Evolutionary conservation across 2,329 filamentous ascomycete genomes (phyloP), one percentile per base, ranked within the genome.

Genomic region (Sclerotinia trifoliorum): DNA sequence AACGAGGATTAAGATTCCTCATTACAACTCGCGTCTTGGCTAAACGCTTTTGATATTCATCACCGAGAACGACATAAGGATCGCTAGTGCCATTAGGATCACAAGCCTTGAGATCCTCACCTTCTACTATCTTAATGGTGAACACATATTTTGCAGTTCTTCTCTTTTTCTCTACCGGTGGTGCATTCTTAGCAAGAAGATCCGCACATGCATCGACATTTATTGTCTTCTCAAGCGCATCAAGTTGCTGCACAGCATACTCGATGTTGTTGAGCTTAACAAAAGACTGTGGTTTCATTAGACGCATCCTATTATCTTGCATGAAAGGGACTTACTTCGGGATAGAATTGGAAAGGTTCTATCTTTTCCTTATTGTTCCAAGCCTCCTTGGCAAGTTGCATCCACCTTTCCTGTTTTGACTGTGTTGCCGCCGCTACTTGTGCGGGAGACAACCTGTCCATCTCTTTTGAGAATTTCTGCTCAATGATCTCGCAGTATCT

Each of bases 181-280:
- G 89, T 11, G 92, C 92, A 35, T 92, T 84, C 74, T 86, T 88
- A 58, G 89, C 88, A 63, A 99, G 86, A 21, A 96, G 87, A 64
- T 91, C 89, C 3, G 94, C 94, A 76, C 93, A 97, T 15, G 86
- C 90, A 77, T 99, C 95, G 17, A 96, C 93, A 74, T 97, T 94
- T 83, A 98, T 92, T 69, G 90, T 88, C 76, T 87, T 89, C 78
- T 98, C 94, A 8, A 99, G 84, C 78, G 91, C 93, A 78, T 99
- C 95, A 65, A 99, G 85, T 76, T 96, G 92, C 68, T 93, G 86
- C 80, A 96, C 93, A 6, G 94, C 94, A 79, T 93, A 98, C 80
- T 97, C 94, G 72, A 99, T 89, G 76, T 99, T 96, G 83, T 99
- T 99, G 73, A 99, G 86, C 80, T 98, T 99, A 71, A 99, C 93